These are phyloP conservation scores for Saccharomycopsis sp. DNA, from an alignment of 805 yeast genomes.

Conservation along the genomic window DNA sequence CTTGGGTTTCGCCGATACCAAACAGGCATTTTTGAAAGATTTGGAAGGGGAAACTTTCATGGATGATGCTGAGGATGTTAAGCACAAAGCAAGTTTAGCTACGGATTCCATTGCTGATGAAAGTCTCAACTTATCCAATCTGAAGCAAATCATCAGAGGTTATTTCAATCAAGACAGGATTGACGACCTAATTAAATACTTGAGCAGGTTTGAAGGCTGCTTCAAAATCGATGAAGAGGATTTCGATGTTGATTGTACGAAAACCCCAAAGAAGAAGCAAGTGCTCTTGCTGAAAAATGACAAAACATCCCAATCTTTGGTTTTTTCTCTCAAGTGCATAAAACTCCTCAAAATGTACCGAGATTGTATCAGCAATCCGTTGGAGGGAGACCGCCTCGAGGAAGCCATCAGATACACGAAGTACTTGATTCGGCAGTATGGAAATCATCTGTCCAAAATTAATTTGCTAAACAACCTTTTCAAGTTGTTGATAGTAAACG, in stretches of 20 bases:
- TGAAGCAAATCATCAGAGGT: background rate
- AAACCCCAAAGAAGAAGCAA: background rate
- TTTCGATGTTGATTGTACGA: slow-evolving; percentile 1
- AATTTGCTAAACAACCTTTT: slow-evolving; percentile 8
- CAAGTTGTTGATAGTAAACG: slow-evolving; percentile 3
- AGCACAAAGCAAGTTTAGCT: background rate
- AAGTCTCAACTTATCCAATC: background rate
- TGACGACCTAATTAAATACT: background rate
- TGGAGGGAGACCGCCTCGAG: background rate
- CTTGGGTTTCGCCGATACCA: slow-evolving; percentile 48
- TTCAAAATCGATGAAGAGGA: slow-evolving; percentile 6
- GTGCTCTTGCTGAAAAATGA: background rate
- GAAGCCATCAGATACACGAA: slow-evolving; percentile 13
- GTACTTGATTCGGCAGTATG: slow-evolving; percentile 5
- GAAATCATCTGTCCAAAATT: background rate
- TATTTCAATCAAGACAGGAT: background rate
- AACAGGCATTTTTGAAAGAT: slow-evolving; percentile 43
- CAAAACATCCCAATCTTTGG: slow-evolving; percentile 3
- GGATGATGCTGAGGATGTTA: too few species aligned
- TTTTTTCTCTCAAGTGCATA: slow-evolving; percentile 14
- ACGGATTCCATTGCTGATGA: background rate
- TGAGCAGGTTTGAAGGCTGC: too few species aligned
- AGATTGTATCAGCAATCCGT: slow-evolving; percentile 2
- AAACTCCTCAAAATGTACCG: slow-evolving; percentile 11
- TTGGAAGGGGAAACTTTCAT: slow-evolving; percentile 26